phyloP scores from a whole-genome alignment of 2,329 filamentous ascomycete species.

The Fusarium burgessii region DNA sequence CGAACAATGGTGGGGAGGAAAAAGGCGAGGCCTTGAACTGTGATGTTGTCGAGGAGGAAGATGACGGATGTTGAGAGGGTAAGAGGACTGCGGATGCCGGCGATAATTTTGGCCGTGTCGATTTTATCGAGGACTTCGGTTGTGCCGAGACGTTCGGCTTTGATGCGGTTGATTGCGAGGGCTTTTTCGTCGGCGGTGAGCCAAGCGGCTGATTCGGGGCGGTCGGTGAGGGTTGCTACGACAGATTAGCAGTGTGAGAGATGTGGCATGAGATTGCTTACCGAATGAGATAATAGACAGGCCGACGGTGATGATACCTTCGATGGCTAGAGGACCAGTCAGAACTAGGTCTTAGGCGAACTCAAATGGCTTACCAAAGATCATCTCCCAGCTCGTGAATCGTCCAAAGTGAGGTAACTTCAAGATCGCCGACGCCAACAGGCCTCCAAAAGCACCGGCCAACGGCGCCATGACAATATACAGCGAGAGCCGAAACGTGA shows the following conservation, averaged over 20 bases:
- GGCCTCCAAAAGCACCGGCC: constrained; percentile 75
- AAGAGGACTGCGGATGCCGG: constrained; percentile 74
- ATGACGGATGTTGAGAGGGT: constrained; percentile 62
- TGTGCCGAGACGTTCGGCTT: constrained; percentile 66
- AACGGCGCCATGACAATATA: constrained; percentile 76
- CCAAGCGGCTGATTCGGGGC: constrained; percentile 75
- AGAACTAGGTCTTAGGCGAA: not conserved
- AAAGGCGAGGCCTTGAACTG: constrained; percentile 78
- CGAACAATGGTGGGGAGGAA: constrained; percentile 78
- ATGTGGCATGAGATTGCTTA: accelerated
- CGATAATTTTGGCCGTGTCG: constrained; percentile 68
- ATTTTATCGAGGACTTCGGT: constrained; percentile 69
- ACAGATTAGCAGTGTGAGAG: not conserved
- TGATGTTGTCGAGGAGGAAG: constrained; percentile 76
- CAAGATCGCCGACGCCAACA: constrained; percentile 72
- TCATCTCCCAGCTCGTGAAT: constrained; percentile 74
- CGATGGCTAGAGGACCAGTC: constrained; percentile 59
- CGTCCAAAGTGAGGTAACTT: constrained; percentile 67
- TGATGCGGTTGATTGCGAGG: constrained; percentile 71
- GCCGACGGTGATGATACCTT: constrained; percentile 69
- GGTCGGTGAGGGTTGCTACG: constrained; percentile 71
- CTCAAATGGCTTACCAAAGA: constrained; percentile 58
- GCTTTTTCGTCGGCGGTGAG: constrained; percentile 72
- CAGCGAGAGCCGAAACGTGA: constrained; percentile 71
- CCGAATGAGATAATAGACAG: constrained; percentile 61